Base-by-base conservation (phyloP, 495 filamentous ascomycete genomes). In the Polyplosphaeria fusca region DNA sequence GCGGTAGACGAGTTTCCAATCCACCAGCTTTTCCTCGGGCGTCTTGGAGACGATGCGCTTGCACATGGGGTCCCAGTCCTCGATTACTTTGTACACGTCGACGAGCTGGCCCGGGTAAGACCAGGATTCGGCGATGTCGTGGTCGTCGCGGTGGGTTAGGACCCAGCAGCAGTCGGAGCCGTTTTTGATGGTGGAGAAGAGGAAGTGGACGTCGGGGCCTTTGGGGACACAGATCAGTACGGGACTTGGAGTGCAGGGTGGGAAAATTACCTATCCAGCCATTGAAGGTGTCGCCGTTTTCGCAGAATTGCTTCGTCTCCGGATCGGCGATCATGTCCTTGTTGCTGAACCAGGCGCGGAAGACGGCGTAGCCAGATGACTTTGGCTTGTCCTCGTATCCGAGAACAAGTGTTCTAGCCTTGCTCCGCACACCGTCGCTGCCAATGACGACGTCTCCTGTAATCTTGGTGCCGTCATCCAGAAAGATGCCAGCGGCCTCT, bases 1-100 rank as follows among this genome's bases (percentile, higher is more conserved):
- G 41, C 86, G 77, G 67, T 83, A 86, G 2, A 89, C 79, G 0
- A 89, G 74, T 63, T 88, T 87, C 79, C 82, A 86, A 63, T 89
- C 83, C 32, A 89, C 80, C 22, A 86, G 61, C 25, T 77, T 68
- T 25, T 75, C 72, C 28, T 76, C 69, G 0, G 82, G 82, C 12
- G 84, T 87, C 48, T 76, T 75, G 32, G 79, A 77, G 7, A 86
- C 70, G 37, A 86, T 79, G 13, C 75, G 75, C 4, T 70, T 76
- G 69, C 77, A 79, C 43, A 84, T 69, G 0, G 81, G 79, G 55
- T 86, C 85, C 85, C 85, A 90, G 32, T 78, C 79, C 45, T 83
- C 78, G 22, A 82, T 71, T 9, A 83, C 84, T 60, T 87, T 82
- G 60, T 74, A 75, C 1, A 82, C 79, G 42, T 84, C 82, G 30